These are phyloP conservation scores for Eucalyptus camaldulensis DNA, from an alignment of 345 rosid species.

Conservation along the genomic window DNA sequence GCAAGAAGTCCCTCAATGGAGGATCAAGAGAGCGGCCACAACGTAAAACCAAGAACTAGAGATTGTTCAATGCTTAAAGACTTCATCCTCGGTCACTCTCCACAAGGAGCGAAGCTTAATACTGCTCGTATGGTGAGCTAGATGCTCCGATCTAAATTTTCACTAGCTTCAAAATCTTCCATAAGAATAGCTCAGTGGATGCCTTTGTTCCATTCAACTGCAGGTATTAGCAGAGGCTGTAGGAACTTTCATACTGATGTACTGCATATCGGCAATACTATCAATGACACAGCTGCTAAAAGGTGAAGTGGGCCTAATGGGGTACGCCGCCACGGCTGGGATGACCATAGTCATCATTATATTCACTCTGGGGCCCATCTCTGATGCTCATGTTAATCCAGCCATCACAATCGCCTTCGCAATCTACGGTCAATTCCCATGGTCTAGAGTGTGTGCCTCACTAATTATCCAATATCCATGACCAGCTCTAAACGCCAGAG, in stretches of 20 bases:
- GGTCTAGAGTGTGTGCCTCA: constrained; percentile 42
- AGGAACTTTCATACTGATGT: constrained; percentile 75
- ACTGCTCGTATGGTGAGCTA: constrained; percentile 34
- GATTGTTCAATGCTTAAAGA: not conserved
- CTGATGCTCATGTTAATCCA: constrained; percentile 88
- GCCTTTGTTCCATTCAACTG: not conserved
- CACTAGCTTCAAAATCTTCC: not conserved
- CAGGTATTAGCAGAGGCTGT: constrained; percentile 72
- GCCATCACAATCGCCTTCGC: constrained; percentile 78
- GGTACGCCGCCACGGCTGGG: constrained; percentile 68
- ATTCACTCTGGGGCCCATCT: constrained; percentile 60
- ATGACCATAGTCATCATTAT: constrained; percentile 50
- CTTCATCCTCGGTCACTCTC: not conserved
- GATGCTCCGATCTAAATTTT: not conserved
- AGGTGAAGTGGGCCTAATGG: constrained; percentile 54
- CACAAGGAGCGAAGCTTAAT: constrained; percentile 26
- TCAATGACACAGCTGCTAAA: constrained; percentile 38
- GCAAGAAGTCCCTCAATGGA: constrained; percentile 12
- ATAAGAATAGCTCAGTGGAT: not conserved
- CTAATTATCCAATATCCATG: not conserved
- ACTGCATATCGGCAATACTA: constrained; percentile 58
- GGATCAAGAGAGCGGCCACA: constrained; percentile 28
- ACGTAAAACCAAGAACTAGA: constrained; percentile 5
- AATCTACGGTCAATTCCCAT: constrained; percentile 52
- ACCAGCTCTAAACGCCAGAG: not conserved